Evolutionary conservation across 495 filamentous ascomycete species (phyloP), one percentile per base, ranked within the genome.

Genomic region (Lophium mytilinum): DNA sequence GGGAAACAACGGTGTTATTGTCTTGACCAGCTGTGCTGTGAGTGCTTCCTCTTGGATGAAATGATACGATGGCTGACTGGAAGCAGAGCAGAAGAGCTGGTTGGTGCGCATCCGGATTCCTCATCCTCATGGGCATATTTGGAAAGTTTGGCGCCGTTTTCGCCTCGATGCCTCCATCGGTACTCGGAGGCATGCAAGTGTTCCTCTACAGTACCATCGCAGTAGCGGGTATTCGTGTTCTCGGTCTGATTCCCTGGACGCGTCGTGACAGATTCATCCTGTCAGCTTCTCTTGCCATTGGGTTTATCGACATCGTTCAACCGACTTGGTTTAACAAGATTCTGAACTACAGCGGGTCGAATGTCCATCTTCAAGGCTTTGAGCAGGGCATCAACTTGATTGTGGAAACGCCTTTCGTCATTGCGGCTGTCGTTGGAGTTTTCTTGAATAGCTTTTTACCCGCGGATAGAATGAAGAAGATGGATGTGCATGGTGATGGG

Each of bases 151-250:
- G 71, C 14, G 71, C 71, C 4, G 62, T 70, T 9, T 68, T 73
- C 36, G 71, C 68, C 7, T 63, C 58, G 0, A 69, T 73, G 50
- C 71, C 71, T 9, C 62, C 64, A 0, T 66, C 63, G 17, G 62
- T 72, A 5, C 68, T 73, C 12, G 71, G 71, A 4, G 71, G 71
- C 6, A 73, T 73, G 71, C 72, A 71, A 52, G 71, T 71, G 4
- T 73, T 73, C 55, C 66, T 73, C 6, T 72, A 72, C 62, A 68
- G 63, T 9, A 69, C 69, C 0, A 68, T 73, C 10, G 64, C 71
- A n/a, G 67, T 71, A n/a, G 67, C 69, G 18, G 71, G 71, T 17
- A 57, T 73, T 36, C 55, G 66, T 5, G 71, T 72, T 9, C 62
- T 73, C 4, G 63, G 66, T 1, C 57, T 68, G 9, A 69, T 72